Percentiles rank a stretch among this genome's conserved stretches.
Conservation (phyloP, 176 grass and related monocot species). For the maize (Zea mays) region Zm-B73-REFERENCE-NAM-5.0 NC_050097.1:2310001-2310500, state of each 20-base stretch:
- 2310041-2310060: not conserved
- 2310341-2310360: too few relatives aligned
- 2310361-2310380: conserved; percentile 40
- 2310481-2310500: not conserved
- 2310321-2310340: too few relatives aligned
- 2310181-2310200: not conserved
- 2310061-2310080: not conserved
- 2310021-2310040: conserved; percentile 24
- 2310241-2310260: conserved; percentile 4
- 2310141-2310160: not conserved
- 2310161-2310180: too few relatives aligned
- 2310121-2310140: not conserved
- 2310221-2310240: not conserved
- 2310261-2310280: not conserved
- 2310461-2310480: not conserved
- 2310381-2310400: conserved; percentile 13
- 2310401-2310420: not conserved
- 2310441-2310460: not conserved
- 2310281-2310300: not conserved
- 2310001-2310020: conserved; percentile 23
- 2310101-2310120: not conserved
- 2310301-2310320: not conserved
- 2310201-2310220: not conserved
- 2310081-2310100: not conserved
- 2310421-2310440: not conserved